These are phyloP conservation scores for Penicillium canariense DNA, from an alignment of 495 filamentous ascomycete species.

Conservation along the genomic window DNA sequence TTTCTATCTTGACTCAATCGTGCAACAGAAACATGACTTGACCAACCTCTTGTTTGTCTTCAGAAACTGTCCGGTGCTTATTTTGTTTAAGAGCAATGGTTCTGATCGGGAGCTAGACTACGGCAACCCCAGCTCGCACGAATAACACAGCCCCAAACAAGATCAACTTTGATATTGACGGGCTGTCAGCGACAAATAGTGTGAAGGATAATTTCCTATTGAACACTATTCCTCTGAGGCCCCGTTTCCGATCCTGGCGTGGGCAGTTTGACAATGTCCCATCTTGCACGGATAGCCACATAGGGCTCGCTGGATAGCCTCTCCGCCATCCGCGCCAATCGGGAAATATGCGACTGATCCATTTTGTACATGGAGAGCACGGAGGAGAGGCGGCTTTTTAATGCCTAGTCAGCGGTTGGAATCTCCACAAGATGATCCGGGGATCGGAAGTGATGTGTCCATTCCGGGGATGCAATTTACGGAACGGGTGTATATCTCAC, in stretches of 20 bases:
- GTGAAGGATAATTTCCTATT: not conserved
- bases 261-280: conserved; percentile 25
- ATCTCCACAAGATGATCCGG: not conserved
- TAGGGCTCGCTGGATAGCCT: conserved; percentile 18
- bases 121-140: conserved; percentile 9
- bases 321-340: conserved; percentile 22
- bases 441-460: conserved; percentile 16
- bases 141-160: conserved; percentile 10
- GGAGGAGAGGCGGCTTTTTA: not conserved
- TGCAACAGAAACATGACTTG: not conserved
- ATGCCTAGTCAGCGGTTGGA: not conserved
- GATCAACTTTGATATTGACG: conserved; percentile 16
- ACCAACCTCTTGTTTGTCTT: not conserved
- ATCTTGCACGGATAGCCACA: conserved; percentile 27
- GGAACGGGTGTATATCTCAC: conserved; percentile 1
- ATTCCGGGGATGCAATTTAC: conserved; percentile 17
- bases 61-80: not conserved
- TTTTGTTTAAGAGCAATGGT: not conserved
- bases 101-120: conserved; percentile 7
- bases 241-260: conserved; percentile 10
- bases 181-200: not conserved
- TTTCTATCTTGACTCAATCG: not conserved
- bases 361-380: conserved; percentile 15
- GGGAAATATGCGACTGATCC: not conserved
- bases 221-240: not conserved